phyloP scores from a whole-genome alignment of 2,329 filamentous ascomycete genomes.

The Trichoderma sp. region DNA sequence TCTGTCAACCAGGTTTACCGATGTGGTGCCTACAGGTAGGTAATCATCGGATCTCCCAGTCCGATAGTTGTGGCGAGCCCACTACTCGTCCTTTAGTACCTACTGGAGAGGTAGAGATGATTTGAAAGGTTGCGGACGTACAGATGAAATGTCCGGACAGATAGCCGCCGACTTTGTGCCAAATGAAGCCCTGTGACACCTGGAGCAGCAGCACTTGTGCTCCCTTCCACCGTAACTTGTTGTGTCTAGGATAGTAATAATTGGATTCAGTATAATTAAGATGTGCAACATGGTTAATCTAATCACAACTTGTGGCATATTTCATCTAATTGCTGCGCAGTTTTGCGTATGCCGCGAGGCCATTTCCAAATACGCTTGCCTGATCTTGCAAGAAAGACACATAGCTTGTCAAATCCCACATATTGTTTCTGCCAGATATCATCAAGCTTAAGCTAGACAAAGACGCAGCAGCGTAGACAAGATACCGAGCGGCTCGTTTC shows the following conservation, averaged over 20 bases:
- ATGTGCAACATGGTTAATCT: neutral
- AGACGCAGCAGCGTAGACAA: constrained; percentile 6
- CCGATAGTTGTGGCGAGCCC: neutral
- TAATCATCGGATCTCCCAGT: neutral
- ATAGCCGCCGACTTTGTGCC: neutral
- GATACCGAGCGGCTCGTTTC: neutral
- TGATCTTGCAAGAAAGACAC: neutral
- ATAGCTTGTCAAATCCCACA: neutral
- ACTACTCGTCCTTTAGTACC: neutral
- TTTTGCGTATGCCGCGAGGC: neutral
- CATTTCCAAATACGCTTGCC: neutral
- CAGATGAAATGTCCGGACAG: neutral
- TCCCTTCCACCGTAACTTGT: neutral
- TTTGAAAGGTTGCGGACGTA: neutral
- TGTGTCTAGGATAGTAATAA: neutral
- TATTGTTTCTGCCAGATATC: neutral
- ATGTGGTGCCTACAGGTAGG: neutral
- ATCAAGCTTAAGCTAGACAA: constrained; percentile 1
- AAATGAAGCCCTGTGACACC: neutral
- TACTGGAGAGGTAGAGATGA: neutral
- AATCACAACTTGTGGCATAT: neutral
- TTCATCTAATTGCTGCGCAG: neutral
- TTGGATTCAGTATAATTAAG: neutral
- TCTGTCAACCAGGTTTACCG: neutral
- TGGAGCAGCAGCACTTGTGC: neutral